Percentiles rank a stretch among this genome's conserved stretches.
Conservation (phyloP, 495 filamentous ascomycete species). For the Hyaloscypha variabilis region DNA sequence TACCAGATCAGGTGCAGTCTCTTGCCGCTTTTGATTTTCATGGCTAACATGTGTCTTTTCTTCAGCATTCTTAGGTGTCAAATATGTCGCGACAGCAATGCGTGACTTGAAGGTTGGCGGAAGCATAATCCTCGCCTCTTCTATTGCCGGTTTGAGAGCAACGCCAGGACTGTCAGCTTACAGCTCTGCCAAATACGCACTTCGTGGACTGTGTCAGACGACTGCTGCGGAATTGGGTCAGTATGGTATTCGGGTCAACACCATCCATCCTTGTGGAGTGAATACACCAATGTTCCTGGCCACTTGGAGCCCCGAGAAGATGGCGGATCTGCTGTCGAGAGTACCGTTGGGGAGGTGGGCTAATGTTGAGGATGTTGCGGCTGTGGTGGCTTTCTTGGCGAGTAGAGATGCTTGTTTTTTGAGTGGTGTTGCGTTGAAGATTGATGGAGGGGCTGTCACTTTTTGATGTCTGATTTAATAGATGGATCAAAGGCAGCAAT, state of each 20-base stretch:
- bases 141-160: neutral
- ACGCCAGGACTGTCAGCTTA: neutral
- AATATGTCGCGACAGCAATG: neutral
- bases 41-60: neutral
- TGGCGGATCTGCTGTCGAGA: neutral
- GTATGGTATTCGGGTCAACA: neutral
- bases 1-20: neutral
- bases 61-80: neutral
- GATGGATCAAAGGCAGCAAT: neutral
- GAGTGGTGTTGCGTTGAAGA: neutral
- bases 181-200: neutral
- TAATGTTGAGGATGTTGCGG: neutral
- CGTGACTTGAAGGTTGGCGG: neutral
- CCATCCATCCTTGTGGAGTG: neutral
- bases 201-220: neutral
- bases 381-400: neutral
- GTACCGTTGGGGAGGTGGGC: neutral
- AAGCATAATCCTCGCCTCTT: neutral
- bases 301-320: neutral
- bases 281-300: neutral
- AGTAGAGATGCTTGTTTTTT: neutral
- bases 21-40: neutral
- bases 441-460: neutral
- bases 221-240: neutral
- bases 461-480: too few species aligned